Evolutionary conservation across 257 asterid species (phyloP).

Genomic region (Misopates orontium): DNA sequence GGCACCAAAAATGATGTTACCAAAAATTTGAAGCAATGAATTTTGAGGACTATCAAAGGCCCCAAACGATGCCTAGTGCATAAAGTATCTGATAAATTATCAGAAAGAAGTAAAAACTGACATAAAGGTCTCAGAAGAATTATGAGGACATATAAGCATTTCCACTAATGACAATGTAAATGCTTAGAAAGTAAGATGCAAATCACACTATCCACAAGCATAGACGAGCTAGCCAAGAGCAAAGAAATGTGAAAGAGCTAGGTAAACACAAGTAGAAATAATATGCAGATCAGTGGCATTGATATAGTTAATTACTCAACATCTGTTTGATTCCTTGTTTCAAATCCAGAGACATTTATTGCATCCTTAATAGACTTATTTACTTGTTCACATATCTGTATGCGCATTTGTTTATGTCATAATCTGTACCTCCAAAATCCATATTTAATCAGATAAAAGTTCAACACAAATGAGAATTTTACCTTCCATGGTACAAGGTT

Average conservation of each 20-base stretch:
- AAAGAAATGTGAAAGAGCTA: neutral
- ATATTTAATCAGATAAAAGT: neutral
- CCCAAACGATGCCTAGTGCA: constrained; percentile 19
- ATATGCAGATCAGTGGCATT: constrained; percentile 2
- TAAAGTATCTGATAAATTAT: neutral
- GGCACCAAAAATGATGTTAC: neutral
- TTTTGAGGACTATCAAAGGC: constrained; percentile 18
- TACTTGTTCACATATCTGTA: neutral
- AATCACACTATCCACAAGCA: constrained; percentile 9
- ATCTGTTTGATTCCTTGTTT: constrained; percentile 1
- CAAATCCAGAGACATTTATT: constrained; percentile 1
- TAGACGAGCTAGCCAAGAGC: constrained; percentile 3
- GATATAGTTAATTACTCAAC: constrained; percentile 19
- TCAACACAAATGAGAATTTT: constrained; percentile 28
- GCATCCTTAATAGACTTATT: neutral
- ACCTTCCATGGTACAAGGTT: constrained; percentile 99
- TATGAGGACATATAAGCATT: constrained; percentile 2
- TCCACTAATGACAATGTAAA: neutral
- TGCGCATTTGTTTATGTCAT: constrained; percentile 1
- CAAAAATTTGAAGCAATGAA: constrained; percentile 9
- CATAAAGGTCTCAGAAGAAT: neutral
- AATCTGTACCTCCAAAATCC: constrained; percentile 10
- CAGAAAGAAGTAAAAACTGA: constrained; percentile 8
- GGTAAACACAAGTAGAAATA: constrained; percentile 13
- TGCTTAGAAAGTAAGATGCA: constrained; percentile 15